phyloP scores from a whole-genome alignment of 441 rosid species.

The Adansonia rubrostipa region DNA sequence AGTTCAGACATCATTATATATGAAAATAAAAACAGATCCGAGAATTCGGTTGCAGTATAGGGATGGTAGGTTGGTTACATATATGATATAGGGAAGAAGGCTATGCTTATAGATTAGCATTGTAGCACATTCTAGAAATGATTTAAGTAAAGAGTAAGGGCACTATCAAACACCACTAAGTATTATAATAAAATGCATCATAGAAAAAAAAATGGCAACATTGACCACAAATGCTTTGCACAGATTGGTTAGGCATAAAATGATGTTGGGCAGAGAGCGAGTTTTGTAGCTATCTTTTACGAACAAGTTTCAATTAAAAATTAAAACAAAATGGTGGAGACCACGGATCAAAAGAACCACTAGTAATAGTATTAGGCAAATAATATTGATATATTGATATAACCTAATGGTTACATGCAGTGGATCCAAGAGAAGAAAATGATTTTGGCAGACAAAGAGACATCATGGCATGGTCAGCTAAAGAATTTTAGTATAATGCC shows the following conservation, averaged over 20 bases:
- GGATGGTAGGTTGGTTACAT: conserved; percentile 37
- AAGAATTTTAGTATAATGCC: background rate
- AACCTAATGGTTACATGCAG: background rate
- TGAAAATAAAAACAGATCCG: conserved; percentile 23
- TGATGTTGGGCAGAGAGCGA: background rate
- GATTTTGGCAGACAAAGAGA: background rate
- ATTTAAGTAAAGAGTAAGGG: conserved; percentile 14
- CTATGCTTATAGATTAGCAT: background rate
- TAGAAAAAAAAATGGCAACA: background rate
- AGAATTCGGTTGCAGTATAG: conserved; percentile 35
- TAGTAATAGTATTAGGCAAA: conserved; percentile 9
- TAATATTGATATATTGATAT: background rate
- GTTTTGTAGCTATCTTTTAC: conserved; percentile 20
- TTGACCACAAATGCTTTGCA: conserved; percentile 9
- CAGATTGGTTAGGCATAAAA: conserved; percentile 22
- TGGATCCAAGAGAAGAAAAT: background rate
- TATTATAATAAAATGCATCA: conserved; percentile 11
- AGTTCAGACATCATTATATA: conserved; percentile 47
- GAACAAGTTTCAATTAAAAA: conserved; percentile 14
- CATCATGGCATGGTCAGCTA: background rate
- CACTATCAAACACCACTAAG: conserved; percentile 27
- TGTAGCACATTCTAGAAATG: conserved; percentile 22
- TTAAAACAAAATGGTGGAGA: conserved; percentile 19
- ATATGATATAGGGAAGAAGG: conserved; percentile 24
- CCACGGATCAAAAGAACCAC: conserved; percentile 35